phyloP scores from a whole-genome alignment of 2,329 filamentous ascomycete species.

The Alternaria ethzedia region DNA sequence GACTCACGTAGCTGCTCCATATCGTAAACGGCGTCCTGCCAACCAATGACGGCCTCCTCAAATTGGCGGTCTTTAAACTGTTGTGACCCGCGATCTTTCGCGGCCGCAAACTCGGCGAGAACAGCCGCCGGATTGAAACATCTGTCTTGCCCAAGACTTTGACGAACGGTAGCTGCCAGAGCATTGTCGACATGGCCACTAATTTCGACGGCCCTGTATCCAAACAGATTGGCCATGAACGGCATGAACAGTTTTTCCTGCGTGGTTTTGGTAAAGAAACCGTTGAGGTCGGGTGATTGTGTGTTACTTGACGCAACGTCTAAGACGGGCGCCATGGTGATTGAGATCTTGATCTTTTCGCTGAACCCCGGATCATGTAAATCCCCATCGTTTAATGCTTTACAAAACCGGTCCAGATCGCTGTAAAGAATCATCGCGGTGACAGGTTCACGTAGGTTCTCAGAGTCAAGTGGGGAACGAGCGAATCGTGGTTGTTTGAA shows the following conservation, averaged over 20 bases:
- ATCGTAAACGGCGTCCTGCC: slow-evolving; percentile 19
- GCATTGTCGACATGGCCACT: slow-evolving; percentile 8
- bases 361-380: slow-evolving; percentile 6
- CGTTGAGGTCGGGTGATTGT: not conserved
- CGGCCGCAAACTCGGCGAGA: slow-evolving; percentile 7
- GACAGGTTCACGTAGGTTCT: not conserved
- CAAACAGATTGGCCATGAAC: slow-evolving; percentile 16
- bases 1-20: slow-evolving; percentile 11
- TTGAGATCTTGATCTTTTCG: not conserved
- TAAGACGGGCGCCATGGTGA: slow-evolving; percentile 12
- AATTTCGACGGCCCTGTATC: slow-evolving; percentile 15
- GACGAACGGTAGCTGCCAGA: slow-evolving; percentile 11
- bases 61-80: slow-evolving; percentile 4
- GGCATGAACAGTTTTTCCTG: slow-evolving; percentile 23
- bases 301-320: not conserved
- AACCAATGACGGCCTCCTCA: not conserved
- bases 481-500: not conserved
- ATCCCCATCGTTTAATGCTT: slow-evolving; percentile 13
- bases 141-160: slow-evolving; percentile 13
- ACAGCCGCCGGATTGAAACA: slow-evolving; percentile 14
- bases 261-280: slow-evolving; percentile 24
- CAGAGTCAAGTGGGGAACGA: not conserved
- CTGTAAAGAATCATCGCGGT: slow-evolving; percentile 17
- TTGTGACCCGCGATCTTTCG: slow-evolving; percentile 18
- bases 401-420: slow-evolving; percentile 17